Evolutionary conservation across 139 green algal genomes (phyloP), one percentile per base, ranked within the genome.

Genomic region (Coelastrella sp.): DNA sequence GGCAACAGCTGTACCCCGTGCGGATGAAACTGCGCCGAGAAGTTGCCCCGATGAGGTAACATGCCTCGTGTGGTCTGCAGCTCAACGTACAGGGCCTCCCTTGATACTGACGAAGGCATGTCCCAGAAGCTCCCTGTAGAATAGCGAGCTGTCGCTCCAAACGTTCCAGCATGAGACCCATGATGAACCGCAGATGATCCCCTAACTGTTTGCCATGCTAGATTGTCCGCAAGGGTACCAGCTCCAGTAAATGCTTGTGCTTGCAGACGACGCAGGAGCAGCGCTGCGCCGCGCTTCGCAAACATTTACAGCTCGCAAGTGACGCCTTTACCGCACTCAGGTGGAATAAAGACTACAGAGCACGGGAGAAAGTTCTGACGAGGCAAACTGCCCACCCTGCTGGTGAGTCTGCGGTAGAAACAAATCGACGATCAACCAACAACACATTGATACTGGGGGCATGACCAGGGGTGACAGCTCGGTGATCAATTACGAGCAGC

Each of bases 1-100:
- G 86, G 86, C 75, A 90, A 78, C 75, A 90, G 75, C 57, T 78
- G 22, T 23, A 90, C 75, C 5, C 86, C 86, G 20, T 90, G 86
- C 0, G 86, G 86, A 20, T 78, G 54, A 23, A 90, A 90, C 13
- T 85, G 61, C 5, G 75, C 19, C 5, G 8, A 65, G 22, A 90
- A 85, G 32, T 61, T 64, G 73, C 57, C 20, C 7, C 86, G 57
- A 66, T 90, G 59, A 2, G 86, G 86, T 19, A 90, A 54, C 86
- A 90, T 90, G 85, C 73, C 73, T 47, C 54, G 64, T 5, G 73
- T 77, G 16, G 73, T 64, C 47, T 78, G 16, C 57, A 85, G 22
- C 86, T 85, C 86, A 7, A 85, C 16, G 60, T 75, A 90, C 73
- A 84, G 85, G 23, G 82, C 73, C 17, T 83, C 71, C 10, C 54